These are phyloP conservation scores for Fomitiporia mediterranea DNA, from an alignment of 1,284 basidiomycete species.

Conservation along the genomic window DNA sequence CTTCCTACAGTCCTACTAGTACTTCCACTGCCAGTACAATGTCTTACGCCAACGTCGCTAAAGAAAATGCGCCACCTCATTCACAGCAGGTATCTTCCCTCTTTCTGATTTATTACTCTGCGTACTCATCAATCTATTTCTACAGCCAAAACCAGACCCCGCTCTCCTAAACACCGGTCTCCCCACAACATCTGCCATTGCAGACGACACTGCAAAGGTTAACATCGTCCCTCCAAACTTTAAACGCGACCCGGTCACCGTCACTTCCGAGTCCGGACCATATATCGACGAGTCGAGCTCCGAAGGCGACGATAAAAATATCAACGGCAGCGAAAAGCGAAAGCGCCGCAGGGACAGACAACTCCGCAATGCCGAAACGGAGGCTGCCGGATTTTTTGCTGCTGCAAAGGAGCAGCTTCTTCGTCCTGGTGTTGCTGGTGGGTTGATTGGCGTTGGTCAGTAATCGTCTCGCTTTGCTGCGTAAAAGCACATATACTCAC, in stretches of 20 bases:
- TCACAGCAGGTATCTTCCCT: slow-evolving; percentile 37
- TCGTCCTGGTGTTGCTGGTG: slow-evolving; percentile 67
- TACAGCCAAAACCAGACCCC: slow-evolving; percentile 57
- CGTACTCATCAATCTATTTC: not conserved
- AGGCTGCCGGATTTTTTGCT: slow-evolving; percentile 51
- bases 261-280: slow-evolving; percentile 31
- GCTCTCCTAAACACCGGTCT: slow-evolving; percentile 55
- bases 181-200: slow-evolving; percentile 35
- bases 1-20: not conserved
- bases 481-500: not conserved
- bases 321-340: slow-evolving; percentile 10
- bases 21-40: slow-evolving; percentile 30
- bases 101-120: slow-evolving; percentile 5
- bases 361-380: slow-evolving; percentile 48
- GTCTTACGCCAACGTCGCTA: slow-evolving; percentile 65
- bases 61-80: slow-evolving; percentile 48
- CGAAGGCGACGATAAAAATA: slow-evolving; percentile 6
- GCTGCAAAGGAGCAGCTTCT: slow-evolving; percentile 57
- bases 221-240: slow-evolving; percentile 48
- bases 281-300: slow-evolving; percentile 21
- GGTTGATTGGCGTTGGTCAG: slow-evolving; percentile 54
- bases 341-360: slow-evolving; percentile 27
- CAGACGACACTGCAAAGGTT: slow-evolving; percentile 50
- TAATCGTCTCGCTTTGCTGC: not conserved
- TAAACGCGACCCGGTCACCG: slow-evolving; percentile 43